Base-by-base conservation (phyloP, 1,139 yeast genomes). In the Kodamaea fungicola region DNA sequence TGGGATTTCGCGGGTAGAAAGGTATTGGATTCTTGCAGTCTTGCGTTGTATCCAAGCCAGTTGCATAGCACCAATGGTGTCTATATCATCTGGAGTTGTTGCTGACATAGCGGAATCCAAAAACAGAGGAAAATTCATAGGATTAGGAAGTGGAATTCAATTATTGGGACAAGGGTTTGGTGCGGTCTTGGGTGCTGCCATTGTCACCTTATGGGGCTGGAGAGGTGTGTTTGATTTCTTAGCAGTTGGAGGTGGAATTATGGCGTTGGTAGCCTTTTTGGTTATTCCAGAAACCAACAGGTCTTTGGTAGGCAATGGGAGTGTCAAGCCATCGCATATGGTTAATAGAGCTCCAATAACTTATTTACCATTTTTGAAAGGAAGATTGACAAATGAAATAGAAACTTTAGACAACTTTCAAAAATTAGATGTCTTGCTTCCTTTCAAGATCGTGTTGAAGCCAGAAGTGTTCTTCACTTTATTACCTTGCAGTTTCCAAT, bases 141-240 rank as follows among this genome's bases (percentile, higher is more conserved):
- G 92, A 0, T 51, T 78, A 12, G 72, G 76, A 2, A 59, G 75
- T 10, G 94, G 94, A 0, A 61, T 80, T n/a, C 74, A 80, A 3
- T 67, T 83, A 7, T 51, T 83, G 12, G 95, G 94, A 1, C 83
- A 80, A 50, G 88, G 87, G 0, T 67, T 84, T 42, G 90, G 95
- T 6, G 88, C 94, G 0, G 60, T 86, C 8, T 60, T 86, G 21
- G 95, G 95, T 13, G 84, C 90, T 6, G 76, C 73, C 0, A 56
- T 86, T 27, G 74, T 80, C 2, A 60, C 75, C 2, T 57, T 71
- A 12, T 76, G 83, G 67, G 72, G 76, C 8, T 86, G 95, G 94
- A 68, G 88, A 42, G 80, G 87, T 0, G 78, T 85, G 16, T 87
- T 86, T 51, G 81, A 87, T 78, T 83, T 85, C 44, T 59, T 84